Evolutionary conservation across 345 rosid genomes (phyloP), one percentile per base, ranked within the genome.

Genomic region (Aquilaria malaccensis): DNA sequence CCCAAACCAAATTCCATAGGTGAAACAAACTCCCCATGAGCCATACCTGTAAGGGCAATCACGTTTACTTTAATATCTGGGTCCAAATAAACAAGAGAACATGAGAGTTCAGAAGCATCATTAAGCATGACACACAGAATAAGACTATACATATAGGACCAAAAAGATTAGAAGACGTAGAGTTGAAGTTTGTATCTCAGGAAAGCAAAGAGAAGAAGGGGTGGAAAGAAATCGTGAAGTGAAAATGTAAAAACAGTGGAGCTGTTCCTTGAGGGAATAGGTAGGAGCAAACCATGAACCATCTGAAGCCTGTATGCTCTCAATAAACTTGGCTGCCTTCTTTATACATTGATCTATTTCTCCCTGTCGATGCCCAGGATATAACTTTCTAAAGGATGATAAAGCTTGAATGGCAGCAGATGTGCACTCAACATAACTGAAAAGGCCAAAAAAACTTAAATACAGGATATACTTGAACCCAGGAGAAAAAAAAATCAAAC

Each of bases 371-470:
- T 94, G 97, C 65, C 83, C 84, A 62, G 99, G 93, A 72, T 81
- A 79, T 59, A 71, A 71, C 68, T 82, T 82, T 63, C 71, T 78
- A 60, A 94, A 94, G 48, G 89, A 70, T 63, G 78, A 15, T 81
- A 94, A 75, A 61, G 95, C 96, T 83, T 93, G 96, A 72, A 87
- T 82, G 46, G 96, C 86, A 68, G 96, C 95, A 60, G 97, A 90
- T 9, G 95, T 94, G 73, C 99, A 94, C 70, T 90, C 99, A 56
- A 94, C 96, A 50, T 86, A 90, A 68, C 92, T 90, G 75, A 63
- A 72, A 3, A 74, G 63, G 75, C 32, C 55, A 43, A 50, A 52
- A 52, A 59, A n/a, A 55, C 2, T 10, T 45, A 64, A 61, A 72
- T 53, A 69, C 64, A 53, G 43, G n/a, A 62, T 33, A 62, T 33